Evolutionary conservation across 805 yeast species (phyloP).

Genomic region (Starmerella stigmatis): DNA sequence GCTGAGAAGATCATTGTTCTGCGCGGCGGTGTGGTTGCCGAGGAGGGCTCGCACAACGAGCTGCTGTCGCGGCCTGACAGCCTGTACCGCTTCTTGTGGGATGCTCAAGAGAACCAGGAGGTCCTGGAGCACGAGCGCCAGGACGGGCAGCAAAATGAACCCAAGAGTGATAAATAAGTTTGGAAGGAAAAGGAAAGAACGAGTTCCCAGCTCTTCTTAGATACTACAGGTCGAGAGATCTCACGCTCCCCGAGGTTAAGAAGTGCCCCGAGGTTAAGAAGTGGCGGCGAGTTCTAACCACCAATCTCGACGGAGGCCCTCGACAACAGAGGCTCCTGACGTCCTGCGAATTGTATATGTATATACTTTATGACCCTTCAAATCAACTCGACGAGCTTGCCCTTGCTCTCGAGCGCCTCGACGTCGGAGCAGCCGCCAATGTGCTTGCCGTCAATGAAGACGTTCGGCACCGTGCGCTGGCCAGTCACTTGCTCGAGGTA

Average conservation of each 20-base stretch:
- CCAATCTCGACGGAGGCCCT: no score
- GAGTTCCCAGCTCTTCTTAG: no score
- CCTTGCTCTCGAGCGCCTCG: constrained; percentile 55
- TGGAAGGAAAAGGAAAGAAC: no score
- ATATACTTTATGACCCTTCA: constrained; percentile 7
- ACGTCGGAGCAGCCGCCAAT: constrained; percentile 92
- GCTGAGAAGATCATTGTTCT: constrained; percentile 85
- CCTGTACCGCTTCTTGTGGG: constrained; percentile 75
- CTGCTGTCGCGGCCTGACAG: constrained; percentile 47
- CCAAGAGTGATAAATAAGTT: no score
- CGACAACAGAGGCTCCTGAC: no score
- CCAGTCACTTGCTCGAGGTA: constrained; percentile 71
- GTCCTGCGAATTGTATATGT: no score
- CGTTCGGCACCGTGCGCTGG: constrained; percentile 88
- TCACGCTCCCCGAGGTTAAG: no score
- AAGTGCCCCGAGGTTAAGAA: no score
- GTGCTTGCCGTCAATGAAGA: constrained; percentile 83
- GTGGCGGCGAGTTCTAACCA: no score
- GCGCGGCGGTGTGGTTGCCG: constrained; percentile 65
- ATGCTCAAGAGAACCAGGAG: constrained; percentile 68
- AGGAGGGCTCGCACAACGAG: constrained; percentile 72
- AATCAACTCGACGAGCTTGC: constrained; percentile 41
- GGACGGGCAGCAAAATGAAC: not conserved
- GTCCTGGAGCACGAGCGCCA: constrained; percentile 10
- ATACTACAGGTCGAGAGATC: no score